phyloP scores from a whole-genome alignment of 164 flowering plant species.

The Piper longum region DNA sequence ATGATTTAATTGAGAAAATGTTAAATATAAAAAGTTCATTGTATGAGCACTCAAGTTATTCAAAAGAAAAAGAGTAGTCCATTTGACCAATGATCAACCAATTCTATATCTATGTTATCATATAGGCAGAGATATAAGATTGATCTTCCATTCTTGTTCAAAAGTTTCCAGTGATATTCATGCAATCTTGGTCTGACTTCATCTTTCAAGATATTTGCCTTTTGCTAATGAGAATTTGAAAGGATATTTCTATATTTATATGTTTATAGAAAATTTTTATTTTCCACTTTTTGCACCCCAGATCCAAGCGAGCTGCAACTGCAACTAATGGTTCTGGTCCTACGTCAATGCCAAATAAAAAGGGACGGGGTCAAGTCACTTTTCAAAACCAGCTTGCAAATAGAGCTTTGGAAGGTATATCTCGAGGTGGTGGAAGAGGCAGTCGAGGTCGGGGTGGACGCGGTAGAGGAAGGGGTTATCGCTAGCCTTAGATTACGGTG shows the following conservation, averaged over 20 bases:
- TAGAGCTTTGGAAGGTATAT: slow-evolving; percentile 58
- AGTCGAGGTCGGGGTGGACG: slow-evolving; percentile 28
- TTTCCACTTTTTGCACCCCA: slow-evolving; percentile 14
- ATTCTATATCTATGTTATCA: too few relatives aligned
- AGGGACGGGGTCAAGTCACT: slow-evolving; percentile 65
- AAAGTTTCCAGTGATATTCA: too few relatives aligned
- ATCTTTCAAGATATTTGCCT: neutral
- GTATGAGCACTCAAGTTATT: too few relatives aligned
- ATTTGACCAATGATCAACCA: too few relatives aligned
- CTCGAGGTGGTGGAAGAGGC: slow-evolving; percentile 38
- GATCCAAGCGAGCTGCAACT: slow-evolving; percentile 49
- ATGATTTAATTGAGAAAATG: neutral
- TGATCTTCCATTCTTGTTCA: too few relatives aligned
- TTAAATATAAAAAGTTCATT: too few relatives aligned
- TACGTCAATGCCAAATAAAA: slow-evolving; percentile 26
- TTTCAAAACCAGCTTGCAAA: slow-evolving; percentile 57
- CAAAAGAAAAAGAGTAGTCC: too few relatives aligned
- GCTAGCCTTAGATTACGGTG: slow-evolving; percentile 10
- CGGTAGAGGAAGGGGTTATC: slow-evolving; percentile 57
- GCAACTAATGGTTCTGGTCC: slow-evolving; percentile 37
- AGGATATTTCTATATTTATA: too few relatives aligned
- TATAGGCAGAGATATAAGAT: too few relatives aligned
- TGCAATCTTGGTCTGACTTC: neutral
- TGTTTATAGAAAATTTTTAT: too few relatives aligned
- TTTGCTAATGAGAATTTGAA: neutral